These are phyloP conservation scores for Micromonas commoda DNA, from an alignment of 139 green algal species.

Conservation along the genomic window DNA sequence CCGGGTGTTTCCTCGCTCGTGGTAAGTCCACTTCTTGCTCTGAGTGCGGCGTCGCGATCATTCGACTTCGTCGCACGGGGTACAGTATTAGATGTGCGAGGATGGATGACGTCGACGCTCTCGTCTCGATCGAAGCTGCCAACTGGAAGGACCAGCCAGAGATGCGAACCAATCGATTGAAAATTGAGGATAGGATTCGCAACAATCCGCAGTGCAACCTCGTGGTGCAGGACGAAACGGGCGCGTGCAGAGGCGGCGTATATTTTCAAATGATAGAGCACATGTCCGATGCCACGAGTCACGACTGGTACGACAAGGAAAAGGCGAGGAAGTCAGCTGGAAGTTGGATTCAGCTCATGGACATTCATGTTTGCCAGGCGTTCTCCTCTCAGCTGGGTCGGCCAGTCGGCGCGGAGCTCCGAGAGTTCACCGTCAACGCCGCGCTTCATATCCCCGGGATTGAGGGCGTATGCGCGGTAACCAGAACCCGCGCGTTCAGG, in stretches of 20 bases:
- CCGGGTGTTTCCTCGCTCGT: neutral
- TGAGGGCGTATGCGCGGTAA: neutral
- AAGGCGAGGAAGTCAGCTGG: neutral
- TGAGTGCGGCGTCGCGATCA: neutral
- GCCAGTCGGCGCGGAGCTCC: neutral
- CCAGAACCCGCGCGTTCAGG: slow-evolving; percentile 3
- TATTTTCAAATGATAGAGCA: slow-evolving; percentile 5
- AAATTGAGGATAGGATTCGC: neutral
- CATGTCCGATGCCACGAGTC: neutral
- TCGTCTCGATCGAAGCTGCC: slow-evolving; percentile 4
- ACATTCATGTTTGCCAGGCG: neutral
- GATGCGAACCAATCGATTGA: neutral
- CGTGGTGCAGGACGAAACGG: neutral
- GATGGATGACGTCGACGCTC: neutral
- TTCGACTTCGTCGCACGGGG: neutral
- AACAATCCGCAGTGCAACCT: slow-evolving; percentile 15
- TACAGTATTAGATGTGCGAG: neutral
- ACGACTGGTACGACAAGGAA: slow-evolving; percentile 7
- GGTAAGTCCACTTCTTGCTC: neutral
- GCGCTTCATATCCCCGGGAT: neutral
- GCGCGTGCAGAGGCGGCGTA: neutral
- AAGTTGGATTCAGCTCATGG: neutral
- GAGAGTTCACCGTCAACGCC: neutral
- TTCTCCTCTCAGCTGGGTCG: neutral
- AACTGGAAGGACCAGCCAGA: neutral